phyloP scores from a whole-genome alignment of 192 early-diverging fungal genomes.

The Cetraspora pellucida region DNA sequence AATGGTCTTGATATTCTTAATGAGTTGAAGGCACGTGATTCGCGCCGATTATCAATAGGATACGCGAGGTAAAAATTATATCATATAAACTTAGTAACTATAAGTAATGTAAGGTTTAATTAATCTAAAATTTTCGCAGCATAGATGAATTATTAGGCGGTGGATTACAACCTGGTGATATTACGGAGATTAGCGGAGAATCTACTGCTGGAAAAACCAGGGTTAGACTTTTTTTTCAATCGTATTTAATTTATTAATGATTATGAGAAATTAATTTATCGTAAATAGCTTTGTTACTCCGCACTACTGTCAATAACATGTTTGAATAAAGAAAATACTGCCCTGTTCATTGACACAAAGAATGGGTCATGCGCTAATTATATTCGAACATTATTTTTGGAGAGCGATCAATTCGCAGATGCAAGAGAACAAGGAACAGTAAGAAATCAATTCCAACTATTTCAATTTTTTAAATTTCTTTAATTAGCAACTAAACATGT shows the following conservation, averaged over 20 bases:
- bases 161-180: constrained; percentile 27
- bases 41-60: not conserved
- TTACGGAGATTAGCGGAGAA: constrained; percentile 29
- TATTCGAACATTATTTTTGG: not conserved
- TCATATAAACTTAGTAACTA: not conserved
- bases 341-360: constrained; percentile 30
- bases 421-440: not conserved
- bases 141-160: constrained; percentile 28
- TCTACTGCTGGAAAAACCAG: constrained; percentile 30
- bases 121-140: not conserved
- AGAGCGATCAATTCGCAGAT: constrained; percentile 16
- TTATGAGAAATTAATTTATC: not conserved
- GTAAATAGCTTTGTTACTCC: not conserved
- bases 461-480: constrained; percentile 1
- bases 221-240: constrained; percentile 3
- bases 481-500: not conserved
- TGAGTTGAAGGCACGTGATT: not conserved
- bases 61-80: not conserved
- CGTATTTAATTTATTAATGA: not conserved
- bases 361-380: not conserved
- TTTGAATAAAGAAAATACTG: constrained; percentile 1
- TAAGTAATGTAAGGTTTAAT: not conserved
- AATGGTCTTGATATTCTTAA: not conserved
- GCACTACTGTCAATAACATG: not conserved
- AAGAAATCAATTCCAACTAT: not conserved